A percentile compares a stretch with the other conserved stretches of the same genome.
Evolutionary conservation across 2,329 filamentous ascomycete species (phyloP).

Genomic region (Cordyceps farinosa): DNA sequence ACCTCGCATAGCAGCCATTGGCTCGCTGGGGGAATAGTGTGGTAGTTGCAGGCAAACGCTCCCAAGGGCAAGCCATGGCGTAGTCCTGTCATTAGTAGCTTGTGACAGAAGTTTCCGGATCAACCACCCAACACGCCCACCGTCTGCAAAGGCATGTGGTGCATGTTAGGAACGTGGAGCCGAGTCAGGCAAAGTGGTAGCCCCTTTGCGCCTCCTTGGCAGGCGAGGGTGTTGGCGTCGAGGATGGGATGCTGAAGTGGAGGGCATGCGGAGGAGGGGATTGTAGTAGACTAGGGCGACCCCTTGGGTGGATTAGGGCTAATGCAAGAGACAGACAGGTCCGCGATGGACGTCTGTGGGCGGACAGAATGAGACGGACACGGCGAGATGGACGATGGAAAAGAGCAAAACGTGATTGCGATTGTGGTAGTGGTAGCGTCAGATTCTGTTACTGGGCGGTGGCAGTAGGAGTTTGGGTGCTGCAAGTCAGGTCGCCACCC

Average conservation of each 20-base stretch:
- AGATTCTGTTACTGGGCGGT: neutral
- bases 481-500: too few species aligned
- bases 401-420: neutral
- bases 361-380: neutral
- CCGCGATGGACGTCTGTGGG: slow-evolving; percentile 8
- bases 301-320: slow-evolving; percentile 2
- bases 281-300: slow-evolving; percentile 2
- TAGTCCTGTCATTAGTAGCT: neutral
- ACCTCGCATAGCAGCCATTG: neutral
- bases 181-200: neutral
- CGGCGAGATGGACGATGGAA: neutral
- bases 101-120: slow-evolving; percentile 5
- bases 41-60: neutral
- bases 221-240: neutral
- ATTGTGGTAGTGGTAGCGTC: neutral
- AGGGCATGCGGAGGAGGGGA: neutral
- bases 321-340: slow-evolving; percentile 1
- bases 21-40: neutral
- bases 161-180: slow-evolving; percentile 15
- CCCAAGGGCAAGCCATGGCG: neutral
- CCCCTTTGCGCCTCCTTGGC: slow-evolving; percentile 6
- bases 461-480: neutral
- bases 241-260: neutral
- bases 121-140: slow-evolving; percentile 7
- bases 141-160: slow-evolving; percentile 11